phyloP scores from a whole-genome alignment of 768 basidiomycete species.

The Suillus occidentalis region DNA sequence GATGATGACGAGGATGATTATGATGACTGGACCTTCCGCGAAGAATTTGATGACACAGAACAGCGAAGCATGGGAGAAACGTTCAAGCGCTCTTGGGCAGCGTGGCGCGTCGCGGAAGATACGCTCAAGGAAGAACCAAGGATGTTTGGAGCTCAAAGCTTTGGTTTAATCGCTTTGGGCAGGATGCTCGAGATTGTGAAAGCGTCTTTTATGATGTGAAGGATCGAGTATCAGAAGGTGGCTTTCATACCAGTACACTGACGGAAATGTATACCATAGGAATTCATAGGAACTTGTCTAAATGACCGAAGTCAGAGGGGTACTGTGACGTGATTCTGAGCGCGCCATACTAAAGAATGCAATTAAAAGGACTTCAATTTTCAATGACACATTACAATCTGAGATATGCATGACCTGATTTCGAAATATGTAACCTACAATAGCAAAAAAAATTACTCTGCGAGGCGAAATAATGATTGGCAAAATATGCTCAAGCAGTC shows the following conservation, averaged over 20 bases:
- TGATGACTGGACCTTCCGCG: slow-evolving; percentile 23
- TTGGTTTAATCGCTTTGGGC: slow-evolving; percentile 47
- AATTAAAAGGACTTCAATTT: not conserved
- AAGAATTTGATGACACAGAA: slow-evolving; percentile 22
- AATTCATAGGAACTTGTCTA: not conserved
- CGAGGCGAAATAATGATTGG: not conserved
- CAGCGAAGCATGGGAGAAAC: slow-evolving; percentile 27
- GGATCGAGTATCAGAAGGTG: not conserved
- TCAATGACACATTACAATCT: slow-evolving; percentile 5
- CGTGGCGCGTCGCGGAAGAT: slow-evolving; percentile 41
- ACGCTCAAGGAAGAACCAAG: slow-evolving; percentile 23
- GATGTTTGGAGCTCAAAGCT: slow-evolving; percentile 43
- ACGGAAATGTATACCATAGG: not conserved
- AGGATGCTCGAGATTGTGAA: slow-evolving; percentile 43
- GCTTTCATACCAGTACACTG: not conserved
- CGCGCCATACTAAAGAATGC: not conserved
- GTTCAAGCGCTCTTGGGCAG: slow-evolving; percentile 45
- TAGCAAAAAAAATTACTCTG: not conserved
- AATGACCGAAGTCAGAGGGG: not conserved
- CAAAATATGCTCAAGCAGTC: slow-evolving; percentile 36
- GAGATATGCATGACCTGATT: slow-evolving; percentile 1
- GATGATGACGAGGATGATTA: slow-evolving; percentile 28
- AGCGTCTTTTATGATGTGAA: slow-evolving; percentile 13
- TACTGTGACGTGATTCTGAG: not conserved
- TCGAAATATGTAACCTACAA: not conserved